Evolutionary conservation across 352 stramenopile species (phyloP), one percentile per base, ranked within the genome.

Genomic region (Phytopythium cucurbitacearum): DNA sequence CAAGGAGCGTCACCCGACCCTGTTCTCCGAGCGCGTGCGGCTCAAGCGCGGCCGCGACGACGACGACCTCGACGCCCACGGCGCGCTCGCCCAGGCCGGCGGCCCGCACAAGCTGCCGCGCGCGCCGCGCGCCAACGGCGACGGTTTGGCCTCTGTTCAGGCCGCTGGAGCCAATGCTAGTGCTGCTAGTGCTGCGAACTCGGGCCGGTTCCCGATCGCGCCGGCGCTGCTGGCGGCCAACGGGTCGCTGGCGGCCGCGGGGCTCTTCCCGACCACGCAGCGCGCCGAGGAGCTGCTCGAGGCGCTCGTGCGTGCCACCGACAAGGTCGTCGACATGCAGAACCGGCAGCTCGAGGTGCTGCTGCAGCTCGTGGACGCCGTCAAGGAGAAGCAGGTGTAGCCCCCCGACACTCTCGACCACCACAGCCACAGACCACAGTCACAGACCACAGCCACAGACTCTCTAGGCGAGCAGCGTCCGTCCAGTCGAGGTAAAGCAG

Each of bases 21-120:
- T 53, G 36, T 53, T 53, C 37, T 53, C 48, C n/a, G 48, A 53
- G 34, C 48, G 48, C 48, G 48, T 46, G 38, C 48, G 48, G 16
- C 16, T 37, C 34, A 53, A 53, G 48, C 48, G 48, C 48, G 36
- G 48, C 37, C 48, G 48, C 36, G 48, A 53, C 15, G 48, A 53
- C 5, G 48, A 53, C 3, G 48, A 53, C 15, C 48, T 53, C 37
- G 48, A 46, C 15, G 4, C 3, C 15, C 7, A n/a, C 35, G 6
- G 4, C n/a, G 21, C 10, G 15, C 13, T 7, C 28, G 44, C 7
- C 28, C 44, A 12, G 28, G 44, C 5, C 43, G 12, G n/a, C 13
- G 46, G 10, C 34, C 3, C 48, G 39, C 38, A 21, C 37, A 16
- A 44, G 15, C 48, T 36, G 7, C 21, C 36, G 35, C 10, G 48